Evolutionary conservation across 2,329 filamentous ascomycete genomes (phyloP).

Genomic region (Mariannaea sp.): DNA sequence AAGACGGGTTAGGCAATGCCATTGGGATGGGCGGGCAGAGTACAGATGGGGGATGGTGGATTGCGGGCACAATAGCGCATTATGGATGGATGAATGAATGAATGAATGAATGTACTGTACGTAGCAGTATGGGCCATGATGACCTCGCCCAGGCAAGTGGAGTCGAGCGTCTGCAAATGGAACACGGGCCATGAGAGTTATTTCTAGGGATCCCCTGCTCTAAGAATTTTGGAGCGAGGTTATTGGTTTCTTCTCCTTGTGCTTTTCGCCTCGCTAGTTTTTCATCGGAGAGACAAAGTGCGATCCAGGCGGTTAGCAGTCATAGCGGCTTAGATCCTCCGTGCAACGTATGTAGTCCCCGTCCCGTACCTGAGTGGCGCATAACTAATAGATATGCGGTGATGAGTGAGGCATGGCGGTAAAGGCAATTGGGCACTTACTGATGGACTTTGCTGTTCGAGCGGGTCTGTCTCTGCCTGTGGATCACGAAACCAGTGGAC

Average conservation of each 20-base stretch:
- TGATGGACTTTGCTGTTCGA: neutral
- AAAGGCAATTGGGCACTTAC: too few relatives aligned
- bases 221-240: neutral
- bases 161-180: constrained; percentile 32
- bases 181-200: constrained; percentile 13
- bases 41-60: constrained; percentile 27
- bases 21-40: constrained; percentile 26
- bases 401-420: constrained; percentile 12
- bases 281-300: constrained; percentile 2
- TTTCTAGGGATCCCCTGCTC: constrained; percentile 29
- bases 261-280: neutral
- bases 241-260: neutral
- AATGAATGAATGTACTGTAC: constrained; percentile 10
- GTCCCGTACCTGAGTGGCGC: constrained; percentile 10
- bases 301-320: constrained; percentile 3
- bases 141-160: constrained; percentile 20
- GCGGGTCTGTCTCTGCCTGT: constrained; percentile 3
- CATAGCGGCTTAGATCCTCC: too few relatives aligned
- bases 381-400: constrained; percentile 1
- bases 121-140: constrained; percentile 13
- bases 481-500: constrained; percentile 9
- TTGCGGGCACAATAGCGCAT: constrained; percentile 28
- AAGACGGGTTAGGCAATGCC: constrained; percentile 8
- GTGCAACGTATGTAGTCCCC: too few relatives aligned
- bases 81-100: constrained; percentile 21